Evolutionary conservation across 2,329 filamentous ascomycete genomes (phyloP).

Genomic region (Colletotrichum acutatum): DNA sequence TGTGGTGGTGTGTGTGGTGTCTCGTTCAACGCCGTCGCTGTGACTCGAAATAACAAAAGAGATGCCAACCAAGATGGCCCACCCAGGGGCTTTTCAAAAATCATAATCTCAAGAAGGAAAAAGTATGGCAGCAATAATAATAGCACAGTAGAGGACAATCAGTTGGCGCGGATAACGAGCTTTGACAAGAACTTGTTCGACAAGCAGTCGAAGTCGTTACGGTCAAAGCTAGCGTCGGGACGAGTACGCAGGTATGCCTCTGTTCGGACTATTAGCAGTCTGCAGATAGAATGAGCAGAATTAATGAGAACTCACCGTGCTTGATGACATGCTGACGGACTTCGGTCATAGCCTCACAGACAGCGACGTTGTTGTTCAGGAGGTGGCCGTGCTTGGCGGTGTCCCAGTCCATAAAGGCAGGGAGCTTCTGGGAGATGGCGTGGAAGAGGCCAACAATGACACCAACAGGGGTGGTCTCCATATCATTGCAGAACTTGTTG

Average conservation of each 20-base stretch:
- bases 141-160: constrained; percentile 43
- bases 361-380: constrained; percentile 88
- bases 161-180: constrained; percentile 95
- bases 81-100: constrained; percentile 23
- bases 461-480: constrained; percentile 95
- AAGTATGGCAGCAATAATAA: constrained; percentile 29
- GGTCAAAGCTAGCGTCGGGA: constrained; percentile 84
- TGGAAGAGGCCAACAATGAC: constrained; percentile 98
- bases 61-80: constrained; percentile 14
- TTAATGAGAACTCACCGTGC: constrained; percentile 77
- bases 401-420: constrained; percentile 93
- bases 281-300: neutral
- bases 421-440: constrained; percentile 96
- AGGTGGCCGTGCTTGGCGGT: constrained; percentile 90
- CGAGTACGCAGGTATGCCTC: constrained; percentile 88
- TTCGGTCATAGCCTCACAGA: constrained; percentile 97
- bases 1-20: constrained; percentile 33
- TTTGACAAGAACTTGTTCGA: constrained; percentile 98
- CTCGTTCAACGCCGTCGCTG: constrained; percentile 38
- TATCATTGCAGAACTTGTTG: constrained; percentile 94
- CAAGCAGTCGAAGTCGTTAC: constrained; percentile 91
- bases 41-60: constrained; percentile 37
- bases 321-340: constrained; percentile 91
- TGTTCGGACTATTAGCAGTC: constrained; percentile 60
- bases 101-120: constrained; percentile 18